Evolutionary conservation across 805 yeast species (phyloP).

Genomic region (Starmerella cellae): DNA sequence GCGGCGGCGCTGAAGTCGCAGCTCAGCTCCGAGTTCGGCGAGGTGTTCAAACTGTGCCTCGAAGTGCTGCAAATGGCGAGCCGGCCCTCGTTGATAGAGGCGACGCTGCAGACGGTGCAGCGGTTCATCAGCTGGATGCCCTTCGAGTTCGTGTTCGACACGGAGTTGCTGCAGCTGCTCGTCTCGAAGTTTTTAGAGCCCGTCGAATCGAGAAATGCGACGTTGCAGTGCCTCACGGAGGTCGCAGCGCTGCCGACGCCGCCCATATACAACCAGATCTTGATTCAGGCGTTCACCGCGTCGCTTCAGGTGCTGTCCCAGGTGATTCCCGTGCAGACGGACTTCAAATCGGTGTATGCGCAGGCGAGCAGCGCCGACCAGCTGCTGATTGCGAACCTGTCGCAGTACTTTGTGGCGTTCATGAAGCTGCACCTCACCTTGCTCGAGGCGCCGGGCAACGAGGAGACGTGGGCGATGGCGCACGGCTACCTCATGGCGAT

Average conservation of each 20-base stretch:
- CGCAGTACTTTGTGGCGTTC: conserved; percentile 81
- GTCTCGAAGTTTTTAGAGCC: conserved; percentile 66
- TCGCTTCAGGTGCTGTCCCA: conserved; percentile 55
- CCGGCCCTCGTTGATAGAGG: conserved; percentile 68
- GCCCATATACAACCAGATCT: conserved; percentile 37
- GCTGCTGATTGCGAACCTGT: conserved; percentile 87
- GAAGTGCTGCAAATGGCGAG: conserved; percentile 83
- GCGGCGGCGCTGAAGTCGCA: conserved; percentile 68
- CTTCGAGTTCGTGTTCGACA: conserved; percentile 74
- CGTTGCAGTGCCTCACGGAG: conserved; percentile 89
- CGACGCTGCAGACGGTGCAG: conserved; percentile 70
- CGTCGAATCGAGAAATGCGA: conserved; percentile 64
- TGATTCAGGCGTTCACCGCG: conserved; percentile 54
- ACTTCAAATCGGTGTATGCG: conserved; percentile 58
- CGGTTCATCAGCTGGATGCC: conserved; percentile 95
- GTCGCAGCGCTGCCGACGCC: conserved; percentile 57
- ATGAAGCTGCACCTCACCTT: conserved; percentile 60
- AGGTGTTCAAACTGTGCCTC: conserved; percentile 82
- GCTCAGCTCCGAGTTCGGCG: conserved; percentile 82
- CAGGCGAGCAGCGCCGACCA: conserved; percentile 73
- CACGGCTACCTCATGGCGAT: conserved; percentile 73
- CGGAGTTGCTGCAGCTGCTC: conserved; percentile 59
- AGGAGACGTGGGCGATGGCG: conserved; percentile 51
- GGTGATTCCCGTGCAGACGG: conserved; percentile 60
- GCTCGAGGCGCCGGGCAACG: conserved; percentile 36